Conservation (phyloP, 1,284 basidiomycete genomes). For the Coriolopsis trogii region DNA sequence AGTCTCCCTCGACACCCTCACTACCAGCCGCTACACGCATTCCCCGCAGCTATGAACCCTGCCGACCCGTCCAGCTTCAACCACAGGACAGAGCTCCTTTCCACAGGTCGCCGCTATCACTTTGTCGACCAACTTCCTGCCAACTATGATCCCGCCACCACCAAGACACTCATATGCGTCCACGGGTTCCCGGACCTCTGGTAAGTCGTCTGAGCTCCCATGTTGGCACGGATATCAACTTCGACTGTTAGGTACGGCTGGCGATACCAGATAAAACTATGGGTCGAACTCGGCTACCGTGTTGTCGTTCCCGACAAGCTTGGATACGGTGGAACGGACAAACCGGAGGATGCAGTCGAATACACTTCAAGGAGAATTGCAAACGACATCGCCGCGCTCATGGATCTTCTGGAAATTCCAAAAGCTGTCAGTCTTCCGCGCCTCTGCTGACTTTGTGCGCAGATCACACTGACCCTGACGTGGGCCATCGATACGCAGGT, state of each 20-base stretch:
- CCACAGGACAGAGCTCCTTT: slow-evolving; percentile 50
- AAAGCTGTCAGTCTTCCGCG: slow-evolving; percentile 48
- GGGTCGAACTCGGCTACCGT: slow-evolving; percentile 64
- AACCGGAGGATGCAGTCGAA: slow-evolving; percentile 53
- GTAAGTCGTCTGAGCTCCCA: slow-evolving; percentile 32
- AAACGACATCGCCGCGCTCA: slow-evolving; percentile 62
- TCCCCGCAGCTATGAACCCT: slow-evolving; percentile 49
- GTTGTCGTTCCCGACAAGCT: slow-evolving; percentile 74
- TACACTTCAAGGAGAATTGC: slow-evolving; percentile 64
- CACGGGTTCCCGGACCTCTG: slow-evolving; percentile 78
- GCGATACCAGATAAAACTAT: slow-evolving; percentile 69
- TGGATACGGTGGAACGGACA: slow-evolving; percentile 70
- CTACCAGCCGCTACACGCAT: too few relatives aligned
- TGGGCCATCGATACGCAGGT: slow-evolving; percentile 41
- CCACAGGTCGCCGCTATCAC: slow-evolving; percentile 64
- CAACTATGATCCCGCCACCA: slow-evolving; percentile 41
- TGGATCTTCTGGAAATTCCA: slow-evolving; percentile 54
- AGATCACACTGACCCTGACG: neutral
- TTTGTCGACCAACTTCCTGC: slow-evolving; percentile 65
- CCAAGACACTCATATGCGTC: slow-evolving; percentile 61
- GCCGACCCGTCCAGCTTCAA: slow-evolving; percentile 51
- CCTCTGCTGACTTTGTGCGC: neutral
- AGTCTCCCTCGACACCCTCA: too few relatives aligned
- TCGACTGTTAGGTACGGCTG: slow-evolving; percentile 64
- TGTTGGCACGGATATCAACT: neutral